Base-by-base conservation (phyloP, 164 flowering plant genomes). In the Santalum album region DNA sequence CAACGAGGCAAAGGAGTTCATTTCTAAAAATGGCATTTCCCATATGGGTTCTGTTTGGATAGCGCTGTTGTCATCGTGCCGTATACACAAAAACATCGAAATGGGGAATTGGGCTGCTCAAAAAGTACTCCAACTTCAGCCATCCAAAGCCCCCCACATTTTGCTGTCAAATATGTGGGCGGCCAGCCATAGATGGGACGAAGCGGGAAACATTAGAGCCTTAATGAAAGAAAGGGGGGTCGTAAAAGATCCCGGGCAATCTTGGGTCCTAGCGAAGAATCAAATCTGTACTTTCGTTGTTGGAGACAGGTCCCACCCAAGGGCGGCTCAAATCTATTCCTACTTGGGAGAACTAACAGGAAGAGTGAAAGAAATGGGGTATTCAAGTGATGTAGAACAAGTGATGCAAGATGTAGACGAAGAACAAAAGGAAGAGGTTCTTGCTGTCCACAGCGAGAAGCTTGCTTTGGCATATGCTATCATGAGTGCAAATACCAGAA, bases 51-150 rank as follows among this genome's bases (percentile, higher is more conserved):
- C 71, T 25, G 88, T 82, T 18, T 83, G 92, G 92, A 77, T 61
- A 44, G 66, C 88, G 26, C 67, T 85, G 44, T 47, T 87, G 54
- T 72, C 86, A 29, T 82, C 86, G 38, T 85, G 92, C 56, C 56
- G 69, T 63, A 42, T 76, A 42, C 83, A 87, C 70, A 76, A 83
- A 45, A 70, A 81, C 38, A 15, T 63, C 21, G 70, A 75, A 57
- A 61, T 79, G 74, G 84, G 66, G 10, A 72, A 67, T 40, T 70
- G 69, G 78, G 81, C 67, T 26, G 62, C 75, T 6, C 59, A 72
- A 52, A 67, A 66, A 34, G 61, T 87, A 47, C 62, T 73, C 46
- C 45, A 65, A 58, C 75, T 81, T 7, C 72, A 77, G 27, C 80
- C 86, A 20, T 12, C 20, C 12, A 65, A 70, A 63, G 61, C 64